Base-by-base conservation (phyloP, 164 flowering plant species). In the Chimonanthus praecox region DNA sequence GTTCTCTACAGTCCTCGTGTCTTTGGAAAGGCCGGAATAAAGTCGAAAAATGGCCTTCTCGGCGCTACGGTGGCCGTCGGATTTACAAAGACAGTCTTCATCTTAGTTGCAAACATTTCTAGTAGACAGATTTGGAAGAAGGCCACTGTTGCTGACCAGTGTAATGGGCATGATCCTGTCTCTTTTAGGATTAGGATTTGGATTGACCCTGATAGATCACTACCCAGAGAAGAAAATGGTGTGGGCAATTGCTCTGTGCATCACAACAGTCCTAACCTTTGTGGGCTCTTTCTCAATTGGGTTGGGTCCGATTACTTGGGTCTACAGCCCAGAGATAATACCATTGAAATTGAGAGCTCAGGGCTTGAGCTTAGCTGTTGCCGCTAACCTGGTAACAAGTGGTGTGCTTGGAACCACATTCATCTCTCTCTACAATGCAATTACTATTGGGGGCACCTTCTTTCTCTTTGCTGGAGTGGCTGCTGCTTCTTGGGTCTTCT, bases 271-370 rank as follows among this genome's bases (percentile, higher is more conserved):
- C 1, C 33, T 87, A 54, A 11, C 82, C 1, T 85, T 46, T 78
- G 88, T 88, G 0, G 82, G 86, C 16, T 43, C 73, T 6, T 91
- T 89, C 78, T 88, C 94, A 0, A 88, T 89, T 4, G 94, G 93
- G n/a, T 7, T 87, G 83, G 96, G 96, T 0, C 96, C 96, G 7
- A 82, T 91, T 50, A 70, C 92, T 5, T 89, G 94, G 92, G 94
- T 91, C 3, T 89, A 89, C 70, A 83, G 85, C 64, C 85, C 92
- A 0, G 94, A 91, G 84, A 81, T 91, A 15, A 86, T 86, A 63
- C 94, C 92, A 45, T 67, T 88, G 80, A 78, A 77, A 73, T 78
- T 89, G 3, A 81, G 96, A 1, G 92, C 90, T 0, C 90, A 88
- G 43, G 96, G 91, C 0, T 7, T 65, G 20, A 79, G 90, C 49